Conservation (phyloP, 306 rosid species). For the Begonia fuchsioides region DNA sequence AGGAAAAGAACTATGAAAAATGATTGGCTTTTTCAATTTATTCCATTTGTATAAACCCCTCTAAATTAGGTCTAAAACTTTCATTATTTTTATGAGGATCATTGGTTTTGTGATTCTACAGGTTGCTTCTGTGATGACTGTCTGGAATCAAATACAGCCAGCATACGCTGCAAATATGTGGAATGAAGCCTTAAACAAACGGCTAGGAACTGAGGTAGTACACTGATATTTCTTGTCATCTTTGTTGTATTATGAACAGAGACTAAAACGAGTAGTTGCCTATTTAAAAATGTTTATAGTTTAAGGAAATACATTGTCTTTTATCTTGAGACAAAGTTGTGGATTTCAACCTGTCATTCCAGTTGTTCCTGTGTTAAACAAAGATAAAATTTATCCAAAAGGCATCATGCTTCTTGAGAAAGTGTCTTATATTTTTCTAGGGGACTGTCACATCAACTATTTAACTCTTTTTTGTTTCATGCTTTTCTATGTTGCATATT, state of each 20-base stretch:
- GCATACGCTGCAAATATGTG: conserved; percentile 79
- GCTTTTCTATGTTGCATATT: too few species aligned
- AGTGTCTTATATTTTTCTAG: too few species aligned
- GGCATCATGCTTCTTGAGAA: too few species aligned
- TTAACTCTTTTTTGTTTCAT: too few species aligned
- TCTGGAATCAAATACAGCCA: conserved; percentile 72
- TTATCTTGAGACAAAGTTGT: too few species aligned
- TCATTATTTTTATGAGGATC: conserved; percentile 8
- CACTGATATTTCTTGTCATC: not conserved
- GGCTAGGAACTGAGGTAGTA: conserved; percentile 63
- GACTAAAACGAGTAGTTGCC: too few species aligned
- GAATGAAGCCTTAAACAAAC: conserved; percentile 85
- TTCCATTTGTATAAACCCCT: conserved; percentile 1
- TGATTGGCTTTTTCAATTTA: not conserved
- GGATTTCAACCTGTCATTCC: too few species aligned
- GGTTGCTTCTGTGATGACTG: conserved; percentile 90
- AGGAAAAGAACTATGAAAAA: not conserved
- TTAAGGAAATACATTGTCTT: too few species aligned
- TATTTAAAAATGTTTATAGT: too few species aligned
- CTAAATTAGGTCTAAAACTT: conserved; percentile 1
- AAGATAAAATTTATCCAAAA: too few species aligned
- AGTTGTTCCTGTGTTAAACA: too few species aligned
- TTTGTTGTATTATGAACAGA: conserved; percentile 3
- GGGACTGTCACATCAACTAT: too few species aligned
- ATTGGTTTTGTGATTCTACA: conserved; percentile 11